Conservation (phyloP, 106 monocot species). For the Acorus calamus region DNA sequence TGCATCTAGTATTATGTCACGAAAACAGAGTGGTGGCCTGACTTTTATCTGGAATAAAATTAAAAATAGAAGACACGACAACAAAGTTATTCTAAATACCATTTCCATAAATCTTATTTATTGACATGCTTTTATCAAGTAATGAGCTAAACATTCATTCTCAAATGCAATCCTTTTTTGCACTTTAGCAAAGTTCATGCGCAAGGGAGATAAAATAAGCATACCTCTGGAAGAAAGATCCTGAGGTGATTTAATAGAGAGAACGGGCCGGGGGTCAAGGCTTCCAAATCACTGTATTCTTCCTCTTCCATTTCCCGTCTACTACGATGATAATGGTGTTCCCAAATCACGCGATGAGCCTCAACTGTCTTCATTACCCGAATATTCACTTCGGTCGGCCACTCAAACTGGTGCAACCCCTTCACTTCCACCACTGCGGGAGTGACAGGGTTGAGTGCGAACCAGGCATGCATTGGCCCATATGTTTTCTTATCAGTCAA, state of each 20-base stretch:
- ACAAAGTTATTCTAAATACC: no score
- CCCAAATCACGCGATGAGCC: conserved; percentile 20
- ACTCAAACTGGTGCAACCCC: conserved; percentile 61
- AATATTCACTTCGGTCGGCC: conserved; percentile 12
- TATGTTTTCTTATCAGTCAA: conserved; percentile 65
- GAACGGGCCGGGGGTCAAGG: conserved; percentile 31
- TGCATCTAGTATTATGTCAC: no score
- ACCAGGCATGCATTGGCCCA: conserved; percentile 64
- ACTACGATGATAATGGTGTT: conserved; percentile 2
- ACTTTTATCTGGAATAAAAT: no score
- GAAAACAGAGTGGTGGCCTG: no score
- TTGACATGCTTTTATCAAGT: no score
- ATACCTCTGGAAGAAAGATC: conserved; percentile 64
- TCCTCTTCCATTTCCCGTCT: not conserved
- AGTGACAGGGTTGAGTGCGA: conserved; percentile 35
- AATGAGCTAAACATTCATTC: no score
- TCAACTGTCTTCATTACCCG: conserved; percentile 32
- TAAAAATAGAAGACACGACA: no score
- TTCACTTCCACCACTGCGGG: conserved; percentile 56
- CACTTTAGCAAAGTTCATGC: no score
- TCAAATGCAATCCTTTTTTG: no score
- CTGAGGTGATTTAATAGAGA: conserved; percentile 50
- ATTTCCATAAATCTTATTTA: no score
- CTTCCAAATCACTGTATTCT: conserved; percentile 24
- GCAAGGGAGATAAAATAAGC: no score